A percentile compares a stretch with the other conserved stretches of the same genome.
Evolutionary conservation across 1,284 basidiomycete species (phyloP).

Genomic region (Papiliotrema nemorosa): DNA sequence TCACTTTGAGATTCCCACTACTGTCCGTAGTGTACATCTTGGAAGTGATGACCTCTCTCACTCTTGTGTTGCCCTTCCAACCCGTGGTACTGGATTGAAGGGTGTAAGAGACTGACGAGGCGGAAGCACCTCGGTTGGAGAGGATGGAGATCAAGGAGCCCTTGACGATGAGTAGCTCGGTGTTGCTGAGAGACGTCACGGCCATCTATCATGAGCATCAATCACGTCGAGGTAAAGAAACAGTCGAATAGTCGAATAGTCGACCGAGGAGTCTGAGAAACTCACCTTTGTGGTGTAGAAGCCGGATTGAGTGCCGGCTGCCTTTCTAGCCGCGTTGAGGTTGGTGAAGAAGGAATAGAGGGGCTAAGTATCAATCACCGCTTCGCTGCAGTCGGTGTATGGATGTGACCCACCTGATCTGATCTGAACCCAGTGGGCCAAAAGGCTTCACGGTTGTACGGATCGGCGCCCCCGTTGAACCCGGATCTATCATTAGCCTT

Average conservation of each 20-base stretch:
- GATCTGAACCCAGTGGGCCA: constrained; percentile 51
- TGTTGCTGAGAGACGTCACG: constrained; percentile 43
- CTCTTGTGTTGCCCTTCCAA: neutral
- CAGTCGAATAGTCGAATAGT: too few relatives aligned
- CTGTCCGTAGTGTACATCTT: neutral
- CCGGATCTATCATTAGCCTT: constrained; percentile 35
- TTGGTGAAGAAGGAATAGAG: constrained; percentile 57
- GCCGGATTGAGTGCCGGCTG: constrained; percentile 53
- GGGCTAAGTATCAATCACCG: constrained; percentile 16
- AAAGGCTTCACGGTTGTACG: constrained; percentile 44
- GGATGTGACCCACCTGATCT: constrained; percentile 13
- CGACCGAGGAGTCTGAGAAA: too few relatives aligned
- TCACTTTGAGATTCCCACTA: neutral
- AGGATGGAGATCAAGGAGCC: constrained; percentile 63
- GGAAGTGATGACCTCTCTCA: neutral
- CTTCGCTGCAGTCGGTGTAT: neutral
- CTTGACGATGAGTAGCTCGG: constrained; percentile 61
- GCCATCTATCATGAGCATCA: constrained; percentile 55
- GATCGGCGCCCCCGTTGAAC: constrained; percentile 51
- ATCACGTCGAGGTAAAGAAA: too few relatives aligned
- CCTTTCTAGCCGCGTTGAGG: constrained; percentile 62
- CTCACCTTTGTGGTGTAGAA: constrained; percentile 55
- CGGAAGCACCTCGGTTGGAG: constrained; percentile 53
- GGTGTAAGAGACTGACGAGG: neutral
- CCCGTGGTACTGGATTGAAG: neutral